phyloP scores from a whole-genome alignment of 495 filamentous ascomycete genomes.

The Choiromyces venosus region DNA sequence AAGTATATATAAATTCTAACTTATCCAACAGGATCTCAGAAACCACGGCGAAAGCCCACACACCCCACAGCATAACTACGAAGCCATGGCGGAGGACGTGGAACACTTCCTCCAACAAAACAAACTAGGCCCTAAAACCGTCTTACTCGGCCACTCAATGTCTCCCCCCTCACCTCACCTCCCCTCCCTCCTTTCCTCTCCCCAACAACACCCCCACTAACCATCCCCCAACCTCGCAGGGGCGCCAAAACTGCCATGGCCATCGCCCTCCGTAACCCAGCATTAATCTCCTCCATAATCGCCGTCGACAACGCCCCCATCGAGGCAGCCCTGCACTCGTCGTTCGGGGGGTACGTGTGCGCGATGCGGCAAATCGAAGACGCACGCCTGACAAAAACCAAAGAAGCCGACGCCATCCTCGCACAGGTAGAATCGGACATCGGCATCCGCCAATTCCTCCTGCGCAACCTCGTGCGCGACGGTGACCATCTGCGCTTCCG shows the following conservation, averaged over 20 bases:
- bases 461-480: slow-evolving; percentile 74
- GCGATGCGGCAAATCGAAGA: slow-evolving; percentile 81
- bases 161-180: slow-evolving; percentile 45
- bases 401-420: slow-evolving; percentile 76
- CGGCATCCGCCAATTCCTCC: slow-evolving; percentile 79
- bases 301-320: slow-evolving; percentile 91
- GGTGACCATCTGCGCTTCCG: slow-evolving; percentile 50
- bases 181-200: no score
- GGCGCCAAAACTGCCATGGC: slow-evolving; percentile 94
- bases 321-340: slow-evolving; percentile 63
- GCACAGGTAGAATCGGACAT: slow-evolving; percentile 69
- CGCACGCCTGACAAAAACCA: slow-evolving; percentile 57
- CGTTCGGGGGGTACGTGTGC: slow-evolving; percentile 74
- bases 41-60: slow-evolving; percentile 94
- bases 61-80: slow-evolving; percentile 69
- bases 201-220: not conserved
- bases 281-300: slow-evolving; percentile 62
- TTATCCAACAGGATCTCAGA: slow-evolving; percentile 64
- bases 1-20: slow-evolving; percentile 4
- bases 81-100: slow-evolving; percentile 79
- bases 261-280: slow-evolving; percentile 64
- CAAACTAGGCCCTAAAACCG: slow-evolving; percentile 59
- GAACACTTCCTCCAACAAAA: slow-evolving; percentile 72
- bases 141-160: slow-evolving; percentile 92
- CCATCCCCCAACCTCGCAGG: slow-evolving; percentile 48